These are phyloP conservation scores for Cryphonectria carpinicola DNA, from an alignment of 2,329 filamentous ascomycete species.

Conservation along the genomic window DNA sequence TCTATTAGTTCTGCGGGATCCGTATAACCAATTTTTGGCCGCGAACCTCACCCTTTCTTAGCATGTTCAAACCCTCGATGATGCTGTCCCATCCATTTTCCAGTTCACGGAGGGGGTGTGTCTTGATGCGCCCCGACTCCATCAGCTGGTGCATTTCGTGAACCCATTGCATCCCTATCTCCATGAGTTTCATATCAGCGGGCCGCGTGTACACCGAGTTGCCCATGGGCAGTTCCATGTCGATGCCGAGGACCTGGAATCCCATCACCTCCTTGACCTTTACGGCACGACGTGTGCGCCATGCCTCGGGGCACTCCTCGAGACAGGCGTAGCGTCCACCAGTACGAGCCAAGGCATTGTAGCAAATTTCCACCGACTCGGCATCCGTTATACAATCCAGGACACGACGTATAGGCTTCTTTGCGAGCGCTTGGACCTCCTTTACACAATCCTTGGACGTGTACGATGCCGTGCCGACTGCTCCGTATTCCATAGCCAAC, in stretches of 20 bases:
- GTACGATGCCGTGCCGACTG: constrained; percentile 31
- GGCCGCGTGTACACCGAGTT: background rate
- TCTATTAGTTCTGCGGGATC: background rate
- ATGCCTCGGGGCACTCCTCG: constrained; percentile 31
- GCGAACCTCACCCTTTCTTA: background rate
- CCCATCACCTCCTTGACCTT: constrained; percentile 33
- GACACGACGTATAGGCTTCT: constrained; percentile 32
- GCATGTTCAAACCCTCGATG: background rate
- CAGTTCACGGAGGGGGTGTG: background rate
- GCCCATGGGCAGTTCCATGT: background rate
- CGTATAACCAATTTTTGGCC: background rate
- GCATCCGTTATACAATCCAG: constrained; percentile 40
- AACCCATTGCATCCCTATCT: background rate
- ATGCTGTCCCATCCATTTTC: background rate
- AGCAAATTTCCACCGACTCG: constrained; percentile 36
- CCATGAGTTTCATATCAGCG: background rate
- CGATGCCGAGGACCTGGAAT: constrained; percentile 28
- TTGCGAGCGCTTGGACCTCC: constrained; percentile 15
- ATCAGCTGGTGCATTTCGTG: background rate
- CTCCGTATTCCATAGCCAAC: constrained; percentile 32
- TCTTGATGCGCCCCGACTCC: background rate
- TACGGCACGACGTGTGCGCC: constrained; percentile 34
- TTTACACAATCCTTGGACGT: constrained; percentile 31
- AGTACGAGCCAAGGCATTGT: constrained; percentile 34
- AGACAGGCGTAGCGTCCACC: constrained; percentile 41